Conservation (phyloP, 768 basidiomycete species). For the Cystoderma amianthinum region DNA sequence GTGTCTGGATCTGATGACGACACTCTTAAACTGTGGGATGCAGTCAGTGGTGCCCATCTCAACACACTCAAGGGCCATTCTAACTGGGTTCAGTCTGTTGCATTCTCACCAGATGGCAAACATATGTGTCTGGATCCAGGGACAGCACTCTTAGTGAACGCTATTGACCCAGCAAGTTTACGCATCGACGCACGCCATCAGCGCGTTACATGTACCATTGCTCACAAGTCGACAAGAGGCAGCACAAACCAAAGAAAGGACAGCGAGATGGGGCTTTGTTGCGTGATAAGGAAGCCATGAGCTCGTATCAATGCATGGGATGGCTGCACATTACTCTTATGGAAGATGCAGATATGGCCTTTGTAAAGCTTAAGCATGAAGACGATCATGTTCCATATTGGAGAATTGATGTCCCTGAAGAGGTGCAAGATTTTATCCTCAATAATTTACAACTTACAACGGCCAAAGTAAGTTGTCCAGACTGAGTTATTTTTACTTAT, state of each 20-base stretch:
- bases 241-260: slow-evolving; percentile 11
- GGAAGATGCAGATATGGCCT: slow-evolving; percentile 1
- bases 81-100: too few species aligned
- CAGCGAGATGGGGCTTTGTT: slow-evolving; percentile 10
- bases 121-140: too few species aligned
- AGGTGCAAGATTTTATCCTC: slow-evolving; percentile 7
- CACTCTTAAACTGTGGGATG: too few species aligned
- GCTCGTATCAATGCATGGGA: slow-evolving; percentile 15
- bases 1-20: too few species aligned
- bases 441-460: slow-evolving; percentile 3
- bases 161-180: too few species aligned
- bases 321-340: slow-evolving; percentile 15
- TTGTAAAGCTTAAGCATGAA: slow-evolving; percentile 10
- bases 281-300: slow-evolving; percentile 17
- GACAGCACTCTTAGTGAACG: too few species aligned
- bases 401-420: slow-evolving; percentile 10
- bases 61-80: too few species aligned
- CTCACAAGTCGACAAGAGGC: slow-evolving; percentile 7
- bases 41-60: too few species aligned
- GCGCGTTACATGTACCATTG: slow-evolving; percentile 9
- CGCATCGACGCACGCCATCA: too few species aligned
- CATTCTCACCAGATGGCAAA: too few species aligned
- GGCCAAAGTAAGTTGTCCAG: slow-evolving; percentile 9
- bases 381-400: slow-evolving; percentile 16
- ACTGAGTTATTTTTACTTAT: too few species aligned